A percentile compares a stretch with the other conserved stretches of the same genome.
Conservation (phyloP, 140 eudicot species). For the Anethum foeniculum region DNA sequence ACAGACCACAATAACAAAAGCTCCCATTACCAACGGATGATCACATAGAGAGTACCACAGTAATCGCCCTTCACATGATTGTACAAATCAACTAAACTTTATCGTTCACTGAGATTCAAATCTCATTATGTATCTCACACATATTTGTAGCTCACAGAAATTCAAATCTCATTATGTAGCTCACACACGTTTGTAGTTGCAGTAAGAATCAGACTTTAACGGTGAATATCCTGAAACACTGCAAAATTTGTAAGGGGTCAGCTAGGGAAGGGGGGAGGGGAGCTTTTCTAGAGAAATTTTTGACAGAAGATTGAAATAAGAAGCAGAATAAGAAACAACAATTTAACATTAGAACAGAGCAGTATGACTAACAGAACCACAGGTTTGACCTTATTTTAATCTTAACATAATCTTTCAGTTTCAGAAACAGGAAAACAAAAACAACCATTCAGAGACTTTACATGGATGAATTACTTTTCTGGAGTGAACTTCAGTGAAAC, state of each 20-base stretch:
- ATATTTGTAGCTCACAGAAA: too few relatives aligned
- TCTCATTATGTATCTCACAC: neutral
- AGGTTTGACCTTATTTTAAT: neutral
- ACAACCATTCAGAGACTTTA: neutral
- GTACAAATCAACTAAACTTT: neutral
- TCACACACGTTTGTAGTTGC: neutral
- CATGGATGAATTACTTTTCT: constrained; percentile 19
- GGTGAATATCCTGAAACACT: neutral
- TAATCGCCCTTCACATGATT: neutral
- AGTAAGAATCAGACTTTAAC: too few relatives aligned
- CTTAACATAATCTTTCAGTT: neutral
- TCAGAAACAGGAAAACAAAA: neutral
- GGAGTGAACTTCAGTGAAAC: constrained; percentile 78
- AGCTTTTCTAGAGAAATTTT: neutral
- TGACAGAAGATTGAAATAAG: neutral
- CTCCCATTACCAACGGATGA: too few relatives aligned
- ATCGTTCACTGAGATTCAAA: neutral
- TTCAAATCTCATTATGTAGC: neutral
- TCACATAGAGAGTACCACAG: neutral
- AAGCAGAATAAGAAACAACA: neutral
- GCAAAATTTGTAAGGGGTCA: too few relatives aligned
- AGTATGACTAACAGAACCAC: neutral
- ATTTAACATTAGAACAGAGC: neutral
- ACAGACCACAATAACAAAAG: too few relatives aligned
- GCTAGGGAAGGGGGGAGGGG: too few relatives aligned